These are phyloP conservation scores for Leishmania arabica DNA, from an alignment of 208 protist species.

Conservation along the genomic window DNA sequence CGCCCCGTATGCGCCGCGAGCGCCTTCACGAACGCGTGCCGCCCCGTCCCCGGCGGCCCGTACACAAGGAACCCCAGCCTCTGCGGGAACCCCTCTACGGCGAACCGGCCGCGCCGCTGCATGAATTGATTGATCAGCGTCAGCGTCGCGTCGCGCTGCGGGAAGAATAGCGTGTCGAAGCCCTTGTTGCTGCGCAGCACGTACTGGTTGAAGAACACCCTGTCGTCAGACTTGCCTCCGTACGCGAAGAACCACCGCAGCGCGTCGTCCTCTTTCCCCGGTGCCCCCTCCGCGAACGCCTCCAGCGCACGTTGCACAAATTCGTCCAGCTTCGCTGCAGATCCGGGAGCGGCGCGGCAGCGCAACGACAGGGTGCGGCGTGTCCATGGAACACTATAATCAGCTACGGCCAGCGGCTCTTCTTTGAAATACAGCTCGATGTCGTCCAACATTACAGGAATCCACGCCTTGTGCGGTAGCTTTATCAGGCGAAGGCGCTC, in stretches of 20 bases:
- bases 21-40: slow-evolving; percentile 98
- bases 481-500: slow-evolving; percentile 13
- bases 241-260: slow-evolving; percentile 20
- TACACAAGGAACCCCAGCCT: slow-evolving; percentile 99
- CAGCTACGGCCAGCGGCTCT: not conserved
- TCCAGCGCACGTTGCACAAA: slow-evolving; percentile 33
- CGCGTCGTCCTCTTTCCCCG: not conserved
- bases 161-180: slow-evolving; percentile 90
- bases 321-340: slow-evolving; percentile 1
- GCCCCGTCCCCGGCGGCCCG: slow-evolving; percentile 96
- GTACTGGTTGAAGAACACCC: slow-evolving; percentile 71
- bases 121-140: slow-evolving; percentile 83
- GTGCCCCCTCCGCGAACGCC: slow-evolving; percentile 20
- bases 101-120: slow-evolving; percentile 73
- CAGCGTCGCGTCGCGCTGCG: slow-evolving; percentile 62
- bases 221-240: slow-evolving; percentile 16
- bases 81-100: slow-evolving; percentile 82
- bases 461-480: slow-evolving; percentile 6
- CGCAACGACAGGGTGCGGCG: slow-evolving; percentile 15
- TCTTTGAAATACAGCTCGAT: slow-evolving; percentile 15
- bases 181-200: slow-evolving; percentile 72
- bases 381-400: slow-evolving; percentile 9
- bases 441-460: not conserved
- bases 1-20: slow-evolving; percentile 99
- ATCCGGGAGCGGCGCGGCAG: not conserved